Conservation (phyloP, 2,329 filamentous ascomycete species). For the Penicillium olsonii region DNA sequence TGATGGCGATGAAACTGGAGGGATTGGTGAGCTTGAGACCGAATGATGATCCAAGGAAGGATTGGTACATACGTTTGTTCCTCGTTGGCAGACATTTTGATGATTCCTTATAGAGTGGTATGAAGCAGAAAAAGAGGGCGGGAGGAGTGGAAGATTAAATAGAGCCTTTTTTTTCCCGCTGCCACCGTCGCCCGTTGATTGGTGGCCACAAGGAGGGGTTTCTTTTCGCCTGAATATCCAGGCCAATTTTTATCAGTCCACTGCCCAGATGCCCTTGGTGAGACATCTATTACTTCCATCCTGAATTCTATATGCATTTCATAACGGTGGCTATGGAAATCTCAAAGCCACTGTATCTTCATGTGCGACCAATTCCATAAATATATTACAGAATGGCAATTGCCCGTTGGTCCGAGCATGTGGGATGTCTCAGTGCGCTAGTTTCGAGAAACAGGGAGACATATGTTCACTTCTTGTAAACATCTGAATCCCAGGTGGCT, state of each 20-base stretch:
- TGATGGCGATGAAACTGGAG: conserved; percentile 97
- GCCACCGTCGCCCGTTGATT: conserved; percentile 5
- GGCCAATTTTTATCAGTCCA: no score
- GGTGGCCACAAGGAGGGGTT: conserved; percentile 9
- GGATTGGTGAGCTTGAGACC: conserved; percentile 34
- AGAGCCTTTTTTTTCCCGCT: conserved; percentile 45
- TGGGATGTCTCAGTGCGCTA: no score
- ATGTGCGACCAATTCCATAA: no score
- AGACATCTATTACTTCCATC: no score
- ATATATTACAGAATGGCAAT: no score
- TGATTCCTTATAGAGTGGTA: conserved; percentile 23
- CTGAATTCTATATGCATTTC: no score
- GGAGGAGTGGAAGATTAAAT: conserved; percentile 25
- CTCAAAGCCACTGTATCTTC: no score
- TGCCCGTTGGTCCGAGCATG: background rate
- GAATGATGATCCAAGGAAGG: conserved; percentile 9
- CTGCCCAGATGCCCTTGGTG: no score
- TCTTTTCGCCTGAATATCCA: conserved; percentile 1
- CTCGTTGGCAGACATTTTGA: conserved; percentile 63
- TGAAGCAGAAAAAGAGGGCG: conserved; percentile 16
- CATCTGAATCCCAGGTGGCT: no score
- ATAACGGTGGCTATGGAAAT: no score
- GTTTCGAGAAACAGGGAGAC: no score
- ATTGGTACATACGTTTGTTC: conserved; percentile 78
- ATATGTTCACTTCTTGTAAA: no score